A percentile compares a stretch with the other conserved stretches of the same genome.
Evolutionary conservation across 805 yeast species (phyloP).

Genomic region (Lipomyces sp.): DNA sequence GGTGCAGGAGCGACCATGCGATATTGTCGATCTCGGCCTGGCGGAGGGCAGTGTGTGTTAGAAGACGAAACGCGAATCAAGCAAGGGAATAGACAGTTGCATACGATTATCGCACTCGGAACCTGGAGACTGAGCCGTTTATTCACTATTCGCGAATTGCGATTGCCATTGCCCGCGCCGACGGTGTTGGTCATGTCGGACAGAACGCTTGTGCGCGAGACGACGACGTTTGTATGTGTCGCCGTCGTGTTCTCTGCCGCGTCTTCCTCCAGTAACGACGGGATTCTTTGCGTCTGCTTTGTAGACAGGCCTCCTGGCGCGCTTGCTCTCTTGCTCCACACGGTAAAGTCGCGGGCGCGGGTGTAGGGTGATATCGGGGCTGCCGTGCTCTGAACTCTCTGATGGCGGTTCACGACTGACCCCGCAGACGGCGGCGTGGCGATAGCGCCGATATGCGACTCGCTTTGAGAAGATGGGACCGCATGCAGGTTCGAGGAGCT

Average conservation of each 20-base stretch:
- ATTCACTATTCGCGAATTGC: conserved; percentile 3
- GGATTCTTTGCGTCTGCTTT: neutral
- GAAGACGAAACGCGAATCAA: neutral
- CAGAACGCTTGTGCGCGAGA: conserved; percentile 12
- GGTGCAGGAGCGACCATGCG: conserved; percentile 12
- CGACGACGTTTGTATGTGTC: conserved; percentile 13
- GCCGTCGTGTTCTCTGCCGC: neutral
- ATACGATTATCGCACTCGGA: conserved; percentile 10
- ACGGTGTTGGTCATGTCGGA: conserved; percentile 16
- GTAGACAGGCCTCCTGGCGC: too few species aligned
- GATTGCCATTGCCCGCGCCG: neutral
- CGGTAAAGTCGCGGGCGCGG: too few species aligned
- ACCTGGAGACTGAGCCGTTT: conserved; percentile 16
- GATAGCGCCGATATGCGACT: neutral
- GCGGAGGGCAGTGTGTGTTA: neutral
- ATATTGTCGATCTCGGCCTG: conserved; percentile 7
- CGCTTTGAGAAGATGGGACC: neutral
- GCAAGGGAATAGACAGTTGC: neutral
- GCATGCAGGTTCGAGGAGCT: neutral
- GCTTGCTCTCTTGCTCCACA: too few species aligned
- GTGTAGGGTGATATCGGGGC: too few species aligned
- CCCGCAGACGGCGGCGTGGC: neutral
- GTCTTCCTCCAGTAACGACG: neutral
- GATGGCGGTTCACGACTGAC: neutral
- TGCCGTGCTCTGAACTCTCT: neutral